Evolutionary conservation across 2,329 filamentous ascomycete species (phyloP), one percentile per base, ranked within the genome.

Genomic region (Pestalotiopsis sp.): DNA sequence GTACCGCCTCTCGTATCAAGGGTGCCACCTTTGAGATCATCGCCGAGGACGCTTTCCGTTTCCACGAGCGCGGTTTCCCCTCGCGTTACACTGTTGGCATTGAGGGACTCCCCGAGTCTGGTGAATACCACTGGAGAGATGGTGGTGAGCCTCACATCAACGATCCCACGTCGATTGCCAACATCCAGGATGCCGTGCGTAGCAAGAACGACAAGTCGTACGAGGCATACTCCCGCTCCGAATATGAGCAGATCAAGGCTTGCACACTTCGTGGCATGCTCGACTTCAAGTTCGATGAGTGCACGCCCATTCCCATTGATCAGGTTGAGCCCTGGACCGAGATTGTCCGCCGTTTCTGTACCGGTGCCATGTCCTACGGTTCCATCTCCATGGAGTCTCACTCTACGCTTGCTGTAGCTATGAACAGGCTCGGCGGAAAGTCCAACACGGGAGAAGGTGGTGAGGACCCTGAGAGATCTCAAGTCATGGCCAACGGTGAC

Each of bases 191-290:
- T 80, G 95, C 95, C 13, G 95, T 98, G 17, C 92, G 95, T 69
- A 95, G 92, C 72, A 98, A 98, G 90, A 98, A 98, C 77, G 95
- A 98, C 85, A 97, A 97, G 84, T 98, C 95, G 0, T 98, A 98
- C 81, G 95, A 98, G 82, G 95, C 95, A 0, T 98, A 98, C 83
- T 97, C 95, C 0, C 89, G 92, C 71, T 92, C 94, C 2, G 94
- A 96, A 80, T 97, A 97, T 78, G 95, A 98, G 84, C 93, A 96
- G 78, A 97, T 98, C 85, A 98, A 97, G 86, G 90, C 94, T 77
- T 98, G 95, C 82, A 98, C 95, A 1, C 90, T 98, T 7, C 93
- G 95, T 79, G 95, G 95, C 78, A 89, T 98, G 78, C 89, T 98
- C 57, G 95, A 98, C 81, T 98, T 98, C 84, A 94, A 97, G 81